Evolutionary conservation across 2,329 filamentous ascomycete species (phyloP), one percentile per base, ranked within the genome.

Genomic region (Fonsecaea pedrosoi): DNA sequence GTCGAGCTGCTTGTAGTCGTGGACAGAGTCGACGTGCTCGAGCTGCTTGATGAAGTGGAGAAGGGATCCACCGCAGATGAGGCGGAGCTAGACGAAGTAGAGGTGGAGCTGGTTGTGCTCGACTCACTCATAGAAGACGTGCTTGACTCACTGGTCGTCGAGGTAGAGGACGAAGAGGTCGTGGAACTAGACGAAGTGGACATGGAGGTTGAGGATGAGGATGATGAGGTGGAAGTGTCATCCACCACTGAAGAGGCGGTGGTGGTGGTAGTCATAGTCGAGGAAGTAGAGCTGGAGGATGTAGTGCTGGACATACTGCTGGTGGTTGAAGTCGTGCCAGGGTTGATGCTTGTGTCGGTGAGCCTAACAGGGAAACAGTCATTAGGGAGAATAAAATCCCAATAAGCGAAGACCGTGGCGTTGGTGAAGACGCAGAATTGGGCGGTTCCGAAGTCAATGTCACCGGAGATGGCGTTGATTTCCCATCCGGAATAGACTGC

Each of bases 321-420:
- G 18, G 50, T 42, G 13, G 15, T 53, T 8, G 40, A 34, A 21
- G 55, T 37, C 7, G 21, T 8, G 34, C 54, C 34, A 5, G 34
- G 13, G 13, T 38, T 50, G 21, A 61, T 40, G n/a, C 30, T 12
- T 21, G 45, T 40, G 18, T 60, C 42, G 42, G 25, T 18, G 25
- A 65, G 30, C 15, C 21, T 25, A 7, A 65, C 55, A 15, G 62
- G 40, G 1, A 37, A 30, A 56, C 62, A 65, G 1, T 48, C 55
- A 35, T 65, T 45, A 54, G 62, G 62, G 8, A 60, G 18, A 3
- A 54, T 15, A 6, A 56, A 32, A 45, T 65, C 62, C 62, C 62
- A 65, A 13, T 55, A 65, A 21, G 56, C 45, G 15, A 60, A 54
- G n/a, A 65, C 21, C 8, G 54, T 58, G 18, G 54, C 53, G 45